Conservation (phyloP, 495 filamentous ascomycete genomes). For the Haplographium delicatum region DNA sequence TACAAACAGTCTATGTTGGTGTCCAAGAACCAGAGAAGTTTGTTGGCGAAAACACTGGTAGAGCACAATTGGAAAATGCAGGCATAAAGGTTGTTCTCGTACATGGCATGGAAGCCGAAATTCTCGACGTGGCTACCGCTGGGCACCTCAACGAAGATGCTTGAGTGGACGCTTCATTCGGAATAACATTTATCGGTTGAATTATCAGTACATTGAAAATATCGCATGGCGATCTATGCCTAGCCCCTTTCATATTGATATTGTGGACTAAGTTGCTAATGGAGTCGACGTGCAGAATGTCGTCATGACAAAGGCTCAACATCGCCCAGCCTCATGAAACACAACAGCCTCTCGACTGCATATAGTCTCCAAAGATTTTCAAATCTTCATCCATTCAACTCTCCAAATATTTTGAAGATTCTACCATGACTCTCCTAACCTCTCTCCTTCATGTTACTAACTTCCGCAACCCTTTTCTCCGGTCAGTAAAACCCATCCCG, state of each 20-base stretch:
- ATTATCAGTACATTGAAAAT: too few relatives aligned
- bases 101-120: slow-evolving; percentile 72
- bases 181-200: too few relatives aligned
- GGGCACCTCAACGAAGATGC: slow-evolving; percentile 49
- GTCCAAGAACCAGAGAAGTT: slow-evolving; percentile 87
- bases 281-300: slow-evolving; percentile 5
- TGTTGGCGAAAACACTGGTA: slow-evolving; percentile 73
- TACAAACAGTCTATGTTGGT: slow-evolving; percentile 80
- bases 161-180: not conserved
- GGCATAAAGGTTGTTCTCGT: slow-evolving; percentile 72
- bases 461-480: slow-evolving; percentile 53
- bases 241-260: too few relatives aligned
- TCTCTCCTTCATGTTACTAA: slow-evolving; percentile 49
- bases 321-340: not conserved
- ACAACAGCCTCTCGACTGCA: too few relatives aligned
- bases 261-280: too few relatives aligned
- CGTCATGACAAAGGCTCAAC: not conserved
- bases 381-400: not conserved
- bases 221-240: too few relatives aligned
- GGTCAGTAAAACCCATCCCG: slow-evolving; percentile 8
- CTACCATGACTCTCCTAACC: slow-evolving; percentile 43
- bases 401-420: not conserved
- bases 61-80: slow-evolving; percentile 59
- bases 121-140: slow-evolving; percentile 71
- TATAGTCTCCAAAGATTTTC: not conserved